Evolutionary conservation across 2,329 filamentous ascomycete species (phyloP).

Genomic region (Pestalotiopsis sp.): DNA sequence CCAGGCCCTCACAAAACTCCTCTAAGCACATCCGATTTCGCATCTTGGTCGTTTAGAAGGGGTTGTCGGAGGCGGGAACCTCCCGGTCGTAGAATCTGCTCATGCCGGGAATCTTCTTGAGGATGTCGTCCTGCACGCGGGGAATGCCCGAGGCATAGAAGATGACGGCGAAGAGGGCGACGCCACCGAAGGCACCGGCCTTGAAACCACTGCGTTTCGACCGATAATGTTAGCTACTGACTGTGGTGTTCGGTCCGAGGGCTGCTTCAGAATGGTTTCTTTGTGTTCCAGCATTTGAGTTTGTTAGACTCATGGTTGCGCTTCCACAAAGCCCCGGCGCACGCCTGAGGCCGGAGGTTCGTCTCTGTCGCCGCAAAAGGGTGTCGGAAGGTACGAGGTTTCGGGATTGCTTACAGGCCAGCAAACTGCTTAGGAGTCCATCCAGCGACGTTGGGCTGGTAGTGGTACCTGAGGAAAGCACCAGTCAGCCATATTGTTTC

Average conservation of each 20-base stretch:
- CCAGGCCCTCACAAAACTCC: neutral
- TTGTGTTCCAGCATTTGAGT: neutral
- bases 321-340: neutral
- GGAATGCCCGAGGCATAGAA: constrained; percentile 66
- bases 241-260: neutral
- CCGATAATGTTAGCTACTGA: neutral
- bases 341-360: neutral
- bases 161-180: constrained; percentile 59
- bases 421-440: constrained; percentile 50
- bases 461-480: constrained; percentile 53
- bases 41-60: constrained; percentile 13
- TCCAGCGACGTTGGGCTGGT: constrained; percentile 58
- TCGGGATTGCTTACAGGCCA: constrained; percentile 52
- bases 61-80: constrained; percentile 61
- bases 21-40: neutral
- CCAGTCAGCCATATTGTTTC: constrained; percentile 2
- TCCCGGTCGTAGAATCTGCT: constrained; percentile 54
- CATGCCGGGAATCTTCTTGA: constrained; percentile 61
- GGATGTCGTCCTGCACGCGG: constrained; percentile 60
- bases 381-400: neutral
- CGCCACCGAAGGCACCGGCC: constrained; percentile 57
- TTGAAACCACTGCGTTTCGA: constrained; percentile 48
- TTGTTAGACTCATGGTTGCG: constrained; percentile 1
- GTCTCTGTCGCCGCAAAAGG: neutral
- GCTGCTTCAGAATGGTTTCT: neutral